Base-by-base conservation (phyloP, 2,329 filamentous ascomycete genomes). In the Fusarium clavum region DNA sequence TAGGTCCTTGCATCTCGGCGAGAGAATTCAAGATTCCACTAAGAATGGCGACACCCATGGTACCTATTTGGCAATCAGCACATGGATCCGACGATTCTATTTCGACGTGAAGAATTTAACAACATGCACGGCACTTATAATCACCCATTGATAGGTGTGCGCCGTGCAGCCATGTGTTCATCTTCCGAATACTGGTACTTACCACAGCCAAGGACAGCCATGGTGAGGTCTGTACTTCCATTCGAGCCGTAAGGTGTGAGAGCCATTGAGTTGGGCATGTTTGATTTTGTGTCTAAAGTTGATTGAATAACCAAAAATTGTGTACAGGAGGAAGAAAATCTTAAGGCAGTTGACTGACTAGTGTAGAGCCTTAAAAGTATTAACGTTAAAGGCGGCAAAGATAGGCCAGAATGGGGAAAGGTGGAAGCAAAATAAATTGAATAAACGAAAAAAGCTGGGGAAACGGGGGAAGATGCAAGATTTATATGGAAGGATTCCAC, bases 191-290 rank as follows among this genome's bases (percentile, higher is more conserved):
- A 16, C 24, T 45, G 51, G 47, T 29, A 83, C 88, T 77, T 86
- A 92, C 92, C 93, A 80, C 92, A 96, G 75, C 94, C 94, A 62
- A 97, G 85, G 67, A 96, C 88, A 67, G 93, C 88, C 82, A 97
- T 86, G 71, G 92, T 95, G 70, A 94, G 86, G 73, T 85, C 83
- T 30, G 78, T 75, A 46, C 76, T 72, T 59, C 73, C 74, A 68
- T 58, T 65, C 51, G 79, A 77, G 75, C 79, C 77, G 61, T 81
- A 81, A 61, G 81, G 75, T 43, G 71, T 75, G 64, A 76, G 74
- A 64, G 75, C 75, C 66, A 79, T 73, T 54, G 69, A 69, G 57
- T 70, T 72, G 45, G 69, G 69, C 73, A 77, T 78, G 43, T 59
- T 75, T 68, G 68, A 58, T 63, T 61, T 55, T 58, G 57, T 59